Percentiles rank a stretch among this genome's conserved stretches.
phyloP scores from a whole-genome alignment of 805 yeast genomes.

The Isabelozyma rhagii region DNA sequence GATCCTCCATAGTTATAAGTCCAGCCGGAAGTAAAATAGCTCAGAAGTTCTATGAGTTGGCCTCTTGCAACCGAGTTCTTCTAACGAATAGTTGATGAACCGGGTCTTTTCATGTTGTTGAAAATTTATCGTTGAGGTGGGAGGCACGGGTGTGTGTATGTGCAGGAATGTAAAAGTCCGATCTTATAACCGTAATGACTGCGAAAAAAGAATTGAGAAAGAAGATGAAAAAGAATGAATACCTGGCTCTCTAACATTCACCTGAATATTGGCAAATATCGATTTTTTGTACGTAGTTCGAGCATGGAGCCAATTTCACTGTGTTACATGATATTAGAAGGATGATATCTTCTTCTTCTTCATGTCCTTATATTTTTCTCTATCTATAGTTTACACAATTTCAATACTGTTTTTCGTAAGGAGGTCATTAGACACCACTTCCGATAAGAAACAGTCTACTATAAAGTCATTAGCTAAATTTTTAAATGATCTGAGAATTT shows the following conservation, averaged over 20 bases:
- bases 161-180: not conserved
- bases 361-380: no score
- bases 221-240: not conserved
- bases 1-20: slow-evolving; percentile 10
- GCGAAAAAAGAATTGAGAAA: no score
- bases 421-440: not conserved
- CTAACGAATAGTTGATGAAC: no score
- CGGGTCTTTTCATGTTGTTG: not conserved
- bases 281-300: no score
- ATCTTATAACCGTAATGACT: not conserved
- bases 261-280: no score
- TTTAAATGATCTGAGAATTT: not conserved
- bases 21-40: no score
- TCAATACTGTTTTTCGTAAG: not conserved
- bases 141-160: not conserved
- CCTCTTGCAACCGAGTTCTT: no score
- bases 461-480: not conserved
- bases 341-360: no score
- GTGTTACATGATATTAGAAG: no score
- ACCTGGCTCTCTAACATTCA: no score
- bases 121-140: not conserved
- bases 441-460: not conserved
- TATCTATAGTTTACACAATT: not conserved
- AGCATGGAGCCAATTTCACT: no score
- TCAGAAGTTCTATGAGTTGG: no score